Percentiles rank a stretch among this genome's conserved stretches.
Conservation (phyloP, 768 basidiomycete genomes). For the Kwoniella dendrophila region DNA sequence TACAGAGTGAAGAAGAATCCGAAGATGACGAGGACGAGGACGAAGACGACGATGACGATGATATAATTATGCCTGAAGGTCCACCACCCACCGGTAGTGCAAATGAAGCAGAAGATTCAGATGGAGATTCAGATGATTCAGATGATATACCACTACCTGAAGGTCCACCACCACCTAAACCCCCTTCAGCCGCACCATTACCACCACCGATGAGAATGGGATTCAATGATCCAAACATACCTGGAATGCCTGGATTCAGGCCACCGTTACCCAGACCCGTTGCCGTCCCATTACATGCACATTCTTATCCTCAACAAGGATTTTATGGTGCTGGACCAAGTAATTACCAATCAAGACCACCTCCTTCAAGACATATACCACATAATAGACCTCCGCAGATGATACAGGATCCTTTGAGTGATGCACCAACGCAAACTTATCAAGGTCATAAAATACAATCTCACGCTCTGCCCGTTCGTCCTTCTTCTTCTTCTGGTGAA, state of each 20-base stretch:
- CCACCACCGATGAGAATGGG: conserved; percentile 14
- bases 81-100: conserved; percentile 61
- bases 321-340: conserved; percentile 35
- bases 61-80: conserved; percentile 83
- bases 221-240: conserved; percentile 13
- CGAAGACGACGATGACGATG: conserved; percentile 64
- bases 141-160: conserved; percentile 56
- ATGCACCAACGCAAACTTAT: conserved; percentile 75
- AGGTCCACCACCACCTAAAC: conserved; percentile 56
- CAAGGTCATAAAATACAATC: conserved; percentile 69
- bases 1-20: conserved; percentile 67
- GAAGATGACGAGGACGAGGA: conserved; percentile 59
- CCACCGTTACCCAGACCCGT: conserved; percentile 9
- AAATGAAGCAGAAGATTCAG: conserved; percentile 31
- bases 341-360: conserved; percentile 43
- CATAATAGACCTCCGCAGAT: conserved; percentile 21
- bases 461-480: conserved; percentile 43
- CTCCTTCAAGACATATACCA: conserved; percentile 39
- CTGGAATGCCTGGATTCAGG: conserved; percentile 2
- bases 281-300: conserved; percentile 14
- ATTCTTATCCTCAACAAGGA: background rate
- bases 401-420: conserved; percentile 72
- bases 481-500: conserved; percentile 8
- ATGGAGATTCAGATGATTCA: conserved; percentile 46
- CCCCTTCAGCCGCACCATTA: conserved; percentile 14